Percentiles rank a stretch among this genome's conserved stretches.
Conservation (phyloP, 306 rosid species). For the Pterocarpus santalinus region DNA sequence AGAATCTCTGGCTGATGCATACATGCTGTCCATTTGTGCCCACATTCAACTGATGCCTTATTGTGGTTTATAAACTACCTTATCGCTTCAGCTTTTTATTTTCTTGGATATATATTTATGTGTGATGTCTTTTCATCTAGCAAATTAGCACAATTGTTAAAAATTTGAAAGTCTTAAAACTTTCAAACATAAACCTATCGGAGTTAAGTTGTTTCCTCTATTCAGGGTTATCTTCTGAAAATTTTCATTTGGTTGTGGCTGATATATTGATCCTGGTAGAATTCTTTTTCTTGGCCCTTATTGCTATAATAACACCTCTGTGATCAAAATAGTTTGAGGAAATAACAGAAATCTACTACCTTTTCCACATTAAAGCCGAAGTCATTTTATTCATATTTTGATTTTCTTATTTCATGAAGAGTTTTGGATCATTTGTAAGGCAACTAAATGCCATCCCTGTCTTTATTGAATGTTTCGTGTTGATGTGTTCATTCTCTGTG, state of each 20-base stretch:
- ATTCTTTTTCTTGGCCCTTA: neutral
- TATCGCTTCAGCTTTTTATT: too few species aligned
- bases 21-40: too few species aligned
- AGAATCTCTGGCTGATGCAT: too few species aligned
- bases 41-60: too few species aligned
- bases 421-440: constrained; percentile 17
- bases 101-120: neutral
- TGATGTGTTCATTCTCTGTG: neutral
- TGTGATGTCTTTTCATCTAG: neutral
- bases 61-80: too few species aligned
- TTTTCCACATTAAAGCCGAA: neutral
- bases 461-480: constrained; percentile 11
- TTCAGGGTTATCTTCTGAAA: neutral
- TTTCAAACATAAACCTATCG: neutral
- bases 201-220: neutral
- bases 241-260: neutral
- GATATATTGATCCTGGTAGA: neutral
- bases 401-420: constrained; percentile 1
- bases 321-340: constrained; percentile 19
- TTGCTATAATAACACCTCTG: neutral
- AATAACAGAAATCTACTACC: constrained; percentile 12
- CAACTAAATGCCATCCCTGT: constrained; percentile 5
- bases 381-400: constrained; percentile 1
- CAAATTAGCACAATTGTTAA: neutral
- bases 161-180: neutral